Conservation (phyloP, 2,329 filamentous ascomycete genomes). For the Trichoderma guizhouense region DNA sequence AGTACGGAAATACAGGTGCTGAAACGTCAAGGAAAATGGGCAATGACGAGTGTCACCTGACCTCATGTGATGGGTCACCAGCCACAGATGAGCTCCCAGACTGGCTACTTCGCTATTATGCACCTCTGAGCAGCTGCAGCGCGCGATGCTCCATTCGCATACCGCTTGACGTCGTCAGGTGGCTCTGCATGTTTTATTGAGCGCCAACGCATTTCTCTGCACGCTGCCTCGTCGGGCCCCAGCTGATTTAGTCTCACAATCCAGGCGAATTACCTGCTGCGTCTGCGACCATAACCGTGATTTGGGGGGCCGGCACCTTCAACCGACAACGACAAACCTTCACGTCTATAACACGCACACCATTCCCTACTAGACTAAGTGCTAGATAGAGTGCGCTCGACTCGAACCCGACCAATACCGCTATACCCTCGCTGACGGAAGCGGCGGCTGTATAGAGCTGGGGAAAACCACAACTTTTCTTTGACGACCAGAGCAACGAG, state of each 20-base stretch:
- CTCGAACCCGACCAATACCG: not conserved
- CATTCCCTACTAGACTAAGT: not conserved
- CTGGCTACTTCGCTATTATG: not conserved
- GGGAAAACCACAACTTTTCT: not conserved
- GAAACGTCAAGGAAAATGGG: not conserved
- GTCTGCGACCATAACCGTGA: slow-evolving; percentile 5
- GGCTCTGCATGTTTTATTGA: slow-evolving; percentile 20
- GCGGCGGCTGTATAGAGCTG: not conserved
- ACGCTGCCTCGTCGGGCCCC: slow-evolving; percentile 13
- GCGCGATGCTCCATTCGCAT: slow-evolving; percentile 19
- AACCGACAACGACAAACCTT: slow-evolving; percentile 15
- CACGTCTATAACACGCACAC: not conserved
- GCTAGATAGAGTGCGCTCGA: not conserved
- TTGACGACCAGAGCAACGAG: not conserved
- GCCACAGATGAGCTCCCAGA: slow-evolving; percentile 23
- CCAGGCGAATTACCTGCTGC: not conserved
- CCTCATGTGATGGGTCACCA: slow-evolving; percentile 31
- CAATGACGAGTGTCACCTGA: slow-evolving; percentile 23
- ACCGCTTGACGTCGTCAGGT: slow-evolving; percentile 21
- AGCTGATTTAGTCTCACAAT: not conserved
- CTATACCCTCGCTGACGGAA: not conserved
- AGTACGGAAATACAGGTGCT: not conserved
- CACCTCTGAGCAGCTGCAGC: slow-evolving; percentile 16
- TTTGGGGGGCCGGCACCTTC: slow-evolving; percentile 24
- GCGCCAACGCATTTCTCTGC: slow-evolving; percentile 13